These are phyloP conservation scores for Diaporthe velutina DNA, from an alignment of 2,329 filamentous ascomycete genomes.

Conservation along the genomic window DNA sequence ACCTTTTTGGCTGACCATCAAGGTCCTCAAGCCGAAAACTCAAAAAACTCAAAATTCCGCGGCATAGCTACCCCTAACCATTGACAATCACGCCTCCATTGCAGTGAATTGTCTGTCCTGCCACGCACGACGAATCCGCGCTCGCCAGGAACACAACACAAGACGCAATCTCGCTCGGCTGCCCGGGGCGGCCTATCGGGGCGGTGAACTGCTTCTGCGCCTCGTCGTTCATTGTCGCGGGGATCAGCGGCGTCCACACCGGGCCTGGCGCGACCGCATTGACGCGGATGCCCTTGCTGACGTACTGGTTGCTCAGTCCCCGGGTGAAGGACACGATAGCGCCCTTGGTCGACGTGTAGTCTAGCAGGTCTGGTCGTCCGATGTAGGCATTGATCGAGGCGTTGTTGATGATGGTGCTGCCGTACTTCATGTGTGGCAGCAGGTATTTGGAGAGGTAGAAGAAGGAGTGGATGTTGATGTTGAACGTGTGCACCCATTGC, in stretches of 20 bases:
- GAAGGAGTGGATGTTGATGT: constrained; percentile 85
- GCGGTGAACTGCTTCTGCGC: constrained; percentile 79
- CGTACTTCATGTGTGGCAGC: constrained; percentile 80
- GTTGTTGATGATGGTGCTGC: constrained; percentile 86
- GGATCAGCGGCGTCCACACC: constrained; percentile 83
- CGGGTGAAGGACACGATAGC: constrained; percentile 85
- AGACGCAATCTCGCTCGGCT: constrained; percentile 85
- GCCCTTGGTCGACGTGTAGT: constrained; percentile 85
- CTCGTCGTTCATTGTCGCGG: constrained; percentile 77
- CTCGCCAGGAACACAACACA: constrained; percentile 86
- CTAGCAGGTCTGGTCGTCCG: constrained; percentile 82
- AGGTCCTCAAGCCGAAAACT: constrained; percentile 26
- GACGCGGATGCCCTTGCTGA: constrained; percentile 79
- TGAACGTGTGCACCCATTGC: constrained; percentile 84
- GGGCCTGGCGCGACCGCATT: constrained; percentile 84
- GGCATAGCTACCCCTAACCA: constrained; percentile 51
- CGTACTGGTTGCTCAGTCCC: constrained; percentile 80
- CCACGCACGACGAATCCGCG: constrained; percentile 79
- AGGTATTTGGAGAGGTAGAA: constrained; percentile 86
- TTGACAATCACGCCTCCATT: constrained; percentile 65
- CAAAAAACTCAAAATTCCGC: constrained; percentile 1
- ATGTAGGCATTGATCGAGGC: constrained; percentile 87
- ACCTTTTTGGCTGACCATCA: constrained; percentile 29
- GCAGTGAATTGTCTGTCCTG: constrained; percentile 74
- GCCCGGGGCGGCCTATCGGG: constrained; percentile 82